Conservation (phyloP, 2,329 filamentous ascomycete genomes). For the Aspergillus latus region DNA sequence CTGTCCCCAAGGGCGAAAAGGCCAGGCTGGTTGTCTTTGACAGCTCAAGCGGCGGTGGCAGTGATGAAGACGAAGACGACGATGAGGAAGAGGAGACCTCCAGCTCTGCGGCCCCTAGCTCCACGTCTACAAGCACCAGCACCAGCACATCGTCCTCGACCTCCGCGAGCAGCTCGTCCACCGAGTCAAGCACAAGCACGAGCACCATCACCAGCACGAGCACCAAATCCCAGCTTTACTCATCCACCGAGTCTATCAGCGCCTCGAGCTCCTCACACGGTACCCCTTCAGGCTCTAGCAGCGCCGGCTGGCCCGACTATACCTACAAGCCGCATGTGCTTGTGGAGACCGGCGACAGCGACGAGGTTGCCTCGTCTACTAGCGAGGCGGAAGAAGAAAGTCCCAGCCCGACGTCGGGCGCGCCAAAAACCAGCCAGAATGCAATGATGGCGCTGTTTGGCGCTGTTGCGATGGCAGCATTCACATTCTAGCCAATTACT, state of each 20-base stretch:
- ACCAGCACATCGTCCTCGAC: slow-evolving; percentile 13
- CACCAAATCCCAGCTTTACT: slow-evolving; percentile 8
- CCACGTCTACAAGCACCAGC: slow-evolving; percentile 16
- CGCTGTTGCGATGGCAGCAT: slow-evolving; percentile 23
- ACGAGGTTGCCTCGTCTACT: slow-evolving; percentile 16
- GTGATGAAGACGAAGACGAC: slow-evolving; percentile 15
- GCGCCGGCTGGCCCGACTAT: slow-evolving; percentile 16
- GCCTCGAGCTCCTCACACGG: slow-evolving; percentile 2
- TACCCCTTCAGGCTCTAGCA: slow-evolving; percentile 10
- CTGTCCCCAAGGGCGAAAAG: slow-evolving; percentile 64
- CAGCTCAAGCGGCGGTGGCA: slow-evolving; percentile 26
- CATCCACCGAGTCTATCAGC: slow-evolving; percentile 5
- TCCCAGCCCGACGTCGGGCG: slow-evolving; percentile 24
- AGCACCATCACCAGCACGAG: slow-evolving; percentile 15
- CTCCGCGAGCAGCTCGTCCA: slow-evolving; percentile 8
- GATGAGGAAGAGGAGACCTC: slow-evolving; percentile 6
- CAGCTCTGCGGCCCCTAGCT: slow-evolving; percentile 12
- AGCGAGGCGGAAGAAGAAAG: slow-evolving; percentile 16
- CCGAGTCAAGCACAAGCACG: slow-evolving; percentile 16
- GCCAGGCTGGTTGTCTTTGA: slow-evolving; percentile 67
- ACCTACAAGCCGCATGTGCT: slow-evolving; percentile 16
- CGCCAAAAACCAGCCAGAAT: slow-evolving; percentile 18
- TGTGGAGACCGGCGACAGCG: slow-evolving; percentile 13
- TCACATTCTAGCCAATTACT: slow-evolving; percentile 4
- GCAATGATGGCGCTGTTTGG: slow-evolving; percentile 25